Evolutionary conservation across 495 filamentous ascomycete genomes (phyloP), one percentile per base, ranked within the genome.

Genomic region (Aspergillus biplanus): DNA sequence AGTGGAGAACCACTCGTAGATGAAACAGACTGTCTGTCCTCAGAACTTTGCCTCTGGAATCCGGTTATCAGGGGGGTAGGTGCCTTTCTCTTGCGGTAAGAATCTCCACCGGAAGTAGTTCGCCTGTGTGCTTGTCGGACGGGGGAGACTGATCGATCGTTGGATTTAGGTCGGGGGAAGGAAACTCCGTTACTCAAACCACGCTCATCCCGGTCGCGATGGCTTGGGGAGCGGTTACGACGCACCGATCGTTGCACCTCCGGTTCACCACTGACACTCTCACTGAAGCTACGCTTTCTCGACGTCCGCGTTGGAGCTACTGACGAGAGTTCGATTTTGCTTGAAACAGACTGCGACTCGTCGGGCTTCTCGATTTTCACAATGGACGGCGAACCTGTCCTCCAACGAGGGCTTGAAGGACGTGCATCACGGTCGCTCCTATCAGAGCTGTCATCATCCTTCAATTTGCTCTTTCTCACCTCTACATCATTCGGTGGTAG

Each of bases 11-110:
- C 84, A 69, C 87, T 89, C 4, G 83, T 84, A 53, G 90, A 92
- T 39, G 91, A 89, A 53, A 89, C 89, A 2, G 89, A 91, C 57
- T 86, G 85, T 32, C 88, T 81, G 63, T 92, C 90, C 65, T 90
- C 85, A 1, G 84, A 87, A 35, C 70, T 71, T 58, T 81, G 82
- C 18, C 80, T 74, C 34, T 69, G 73, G 27, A 71, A 75, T 6
- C 77, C 76, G 12, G 80, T 75, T 11, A 78, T 78, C 8, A 89
- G 78, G 18, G 89, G 87, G 3, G 81, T 73, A 4, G 79, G 80
- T 0, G 72, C 71, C 55, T 79, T 84, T 59, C 73, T 81, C 65
- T 79, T 79, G 4, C 71, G 61, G 6, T 66, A 65, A 12, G 71
- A 60, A 35, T 73, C 65, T 15, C 64, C 42, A 11, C 79, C 88